Conservation (phyloP, 805 yeast genomes). For the Candida dendrica region DNA sequence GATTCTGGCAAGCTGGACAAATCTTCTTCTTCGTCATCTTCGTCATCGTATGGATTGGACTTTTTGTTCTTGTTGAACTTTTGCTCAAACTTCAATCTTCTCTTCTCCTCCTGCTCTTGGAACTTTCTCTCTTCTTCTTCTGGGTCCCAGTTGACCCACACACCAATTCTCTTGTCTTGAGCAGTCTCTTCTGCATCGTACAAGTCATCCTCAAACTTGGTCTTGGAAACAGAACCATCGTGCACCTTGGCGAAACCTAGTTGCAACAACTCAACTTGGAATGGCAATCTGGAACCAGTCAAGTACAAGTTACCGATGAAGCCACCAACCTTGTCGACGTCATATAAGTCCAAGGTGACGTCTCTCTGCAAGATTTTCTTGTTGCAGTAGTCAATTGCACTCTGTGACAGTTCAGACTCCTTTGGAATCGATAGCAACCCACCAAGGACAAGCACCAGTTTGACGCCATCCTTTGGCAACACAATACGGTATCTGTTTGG, state of each 20-base stretch:
- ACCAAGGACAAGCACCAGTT: conserved; percentile 65
- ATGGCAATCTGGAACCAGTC: conserved; percentile 43
- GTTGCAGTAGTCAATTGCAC: conserved; percentile 47
- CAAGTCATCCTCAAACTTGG: conserved; percentile 48
- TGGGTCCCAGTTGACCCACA: conserved; percentile 60
- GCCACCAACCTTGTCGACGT: conserved; percentile 71
- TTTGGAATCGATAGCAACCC: conserved; percentile 47
- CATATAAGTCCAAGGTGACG: conserved; percentile 61
- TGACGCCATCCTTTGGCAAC: conserved; percentile 66
- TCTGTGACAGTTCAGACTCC: conserved; percentile 32
- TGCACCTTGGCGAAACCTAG: conserved; percentile 63
- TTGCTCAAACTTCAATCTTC: conserved; percentile 18
- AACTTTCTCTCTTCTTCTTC: conserved; percentile 27
- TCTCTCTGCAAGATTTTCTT: conserved; percentile 62
- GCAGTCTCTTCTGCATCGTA: conserved; percentile 60
- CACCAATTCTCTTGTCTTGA: conserved; percentile 42
- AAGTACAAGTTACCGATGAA: conserved; percentile 67
- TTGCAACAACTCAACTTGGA: conserved; percentile 49
- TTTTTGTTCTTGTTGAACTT: conserved; percentile 15
- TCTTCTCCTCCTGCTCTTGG: conserved; percentile 17
- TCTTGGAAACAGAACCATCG: conserved; percentile 53
- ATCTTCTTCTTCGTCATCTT: conserved; percentile 17
- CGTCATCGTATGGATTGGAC: conserved; percentile 18
- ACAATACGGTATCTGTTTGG: conserved; percentile 59
- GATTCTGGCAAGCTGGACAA: conserved; percentile 19